These are phyloP conservation scores for Tagetes erecta DNA, from an alignment of 129 eudicot species.

Conservation along the genomic window DNA sequence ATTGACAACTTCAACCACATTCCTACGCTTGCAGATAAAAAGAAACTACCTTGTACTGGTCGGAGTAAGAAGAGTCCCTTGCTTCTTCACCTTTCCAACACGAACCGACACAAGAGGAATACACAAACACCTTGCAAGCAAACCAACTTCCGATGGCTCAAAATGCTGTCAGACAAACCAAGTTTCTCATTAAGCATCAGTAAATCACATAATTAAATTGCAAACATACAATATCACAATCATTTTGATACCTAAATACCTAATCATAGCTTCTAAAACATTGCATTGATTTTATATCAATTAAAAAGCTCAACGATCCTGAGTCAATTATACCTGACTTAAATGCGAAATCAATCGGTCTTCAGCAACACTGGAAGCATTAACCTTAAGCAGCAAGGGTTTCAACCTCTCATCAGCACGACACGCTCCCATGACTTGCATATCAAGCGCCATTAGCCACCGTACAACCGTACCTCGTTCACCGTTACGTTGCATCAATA, in stretches of 20 bases:
- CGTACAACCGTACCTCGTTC: conserved; percentile 50
- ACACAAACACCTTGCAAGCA: conserved; percentile 88
- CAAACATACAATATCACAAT: conserved; percentile 6
- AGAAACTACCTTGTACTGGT: conserved; percentile 65
- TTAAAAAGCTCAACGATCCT: neutral
- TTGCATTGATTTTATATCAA: neutral
- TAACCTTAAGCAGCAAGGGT: conserved; percentile 78
- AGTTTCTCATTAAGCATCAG: conserved; percentile 9
- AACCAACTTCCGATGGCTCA: conserved; percentile 85
- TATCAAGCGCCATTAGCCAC: conserved; percentile 80
- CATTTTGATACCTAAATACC: neutral
- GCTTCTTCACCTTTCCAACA: conserved; percentile 83
- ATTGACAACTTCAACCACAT: conserved; percentile 1
- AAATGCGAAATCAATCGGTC: conserved; percentile 71
- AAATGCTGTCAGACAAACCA: conserved; percentile 59
- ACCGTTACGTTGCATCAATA: conserved; percentile 51
- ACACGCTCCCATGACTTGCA: conserved; percentile 97
- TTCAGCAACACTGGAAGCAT: conserved; percentile 63
- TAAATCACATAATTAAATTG: conserved; percentile 1
- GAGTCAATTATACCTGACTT: conserved; percentile 50
- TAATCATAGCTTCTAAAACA: neutral
- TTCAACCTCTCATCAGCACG: conserved; percentile 88
- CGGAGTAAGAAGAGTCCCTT: conserved; percentile 70
- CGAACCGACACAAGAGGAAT: conserved; percentile 85
- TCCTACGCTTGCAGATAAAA: neutral